phyloP scores from a whole-genome alignment of 2,329 filamentous ascomycete genomes.

The Stagonosporopsis chrysanthemi region DNA sequence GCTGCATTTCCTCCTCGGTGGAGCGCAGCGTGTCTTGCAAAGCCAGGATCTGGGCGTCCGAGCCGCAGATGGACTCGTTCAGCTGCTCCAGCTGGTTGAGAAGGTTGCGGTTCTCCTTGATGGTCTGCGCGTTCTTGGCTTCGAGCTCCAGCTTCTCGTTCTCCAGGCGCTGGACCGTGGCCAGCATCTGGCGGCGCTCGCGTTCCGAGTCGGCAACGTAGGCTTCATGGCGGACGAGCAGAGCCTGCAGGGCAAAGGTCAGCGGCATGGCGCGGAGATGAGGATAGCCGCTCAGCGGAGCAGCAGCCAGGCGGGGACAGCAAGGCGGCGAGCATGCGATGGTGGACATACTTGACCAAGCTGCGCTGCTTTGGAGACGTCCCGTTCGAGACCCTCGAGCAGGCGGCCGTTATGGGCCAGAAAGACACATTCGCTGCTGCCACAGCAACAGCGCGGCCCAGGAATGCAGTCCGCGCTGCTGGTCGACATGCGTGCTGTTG shows the following conservation, averaged over 20 bases:
- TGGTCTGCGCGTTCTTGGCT: conserved; percentile 75
- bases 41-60: conserved; percentile 78
- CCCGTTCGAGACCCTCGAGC: conserved; percentile 82
- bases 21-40: conserved; percentile 79
- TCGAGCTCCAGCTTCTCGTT: conserved; percentile 73
- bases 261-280: conserved; percentile 61
- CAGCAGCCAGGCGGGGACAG: conserved; percentile 19
- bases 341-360: conserved; percentile 81
- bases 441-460: conserved; percentile 77
- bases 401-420: conserved; percentile 80
- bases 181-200: conserved; percentile 76
- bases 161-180: conserved; percentile 79
- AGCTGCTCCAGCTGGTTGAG: conserved; percentile 84
- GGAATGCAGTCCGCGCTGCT: conserved; percentile 42
- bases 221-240: conserved; percentile 89
- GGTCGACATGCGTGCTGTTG: conserved; percentile 31
- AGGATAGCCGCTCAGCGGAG: conserved; percentile 20
- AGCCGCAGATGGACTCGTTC: conserved; percentile 79
- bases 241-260: conserved; percentile 77
- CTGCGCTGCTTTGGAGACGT: conserved; percentile 84
- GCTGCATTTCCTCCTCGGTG: conserved; percentile 78
- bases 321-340: conserved; percentile 37
- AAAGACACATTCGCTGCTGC: conserved; percentile 77
- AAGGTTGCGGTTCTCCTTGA: conserved; percentile 82
- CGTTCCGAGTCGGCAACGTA: conserved; percentile 93